Conservation (phyloP, 2,329 filamentous ascomycete genomes). For the Colletotrichum limetticola region DNA sequence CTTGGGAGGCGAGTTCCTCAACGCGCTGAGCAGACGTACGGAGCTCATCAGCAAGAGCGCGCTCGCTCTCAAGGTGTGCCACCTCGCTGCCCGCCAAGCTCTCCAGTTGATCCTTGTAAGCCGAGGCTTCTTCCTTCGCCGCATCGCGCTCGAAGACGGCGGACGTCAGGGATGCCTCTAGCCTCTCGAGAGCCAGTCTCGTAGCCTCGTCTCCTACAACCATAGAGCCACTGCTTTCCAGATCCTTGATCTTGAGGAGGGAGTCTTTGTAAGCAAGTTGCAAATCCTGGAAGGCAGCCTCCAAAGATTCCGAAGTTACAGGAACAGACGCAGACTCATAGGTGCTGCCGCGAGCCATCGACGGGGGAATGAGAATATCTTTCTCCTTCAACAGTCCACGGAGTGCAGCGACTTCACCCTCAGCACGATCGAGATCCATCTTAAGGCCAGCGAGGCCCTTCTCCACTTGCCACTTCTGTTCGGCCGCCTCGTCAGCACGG, state of each 20-base stretch:
- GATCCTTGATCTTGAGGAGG: constrained; percentile 71
- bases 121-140: constrained; percentile 72
- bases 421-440: constrained; percentile 95
- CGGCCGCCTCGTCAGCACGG: constrained; percentile 91
- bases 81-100: constrained; percentile 67
- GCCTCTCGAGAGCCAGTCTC: constrained; percentile 68
- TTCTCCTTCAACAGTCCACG: constrained; percentile 82
- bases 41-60: constrained; percentile 75
- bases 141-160: constrained; percentile 78
- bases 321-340: constrained; percentile 43
- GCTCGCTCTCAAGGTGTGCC: constrained; percentile 67
- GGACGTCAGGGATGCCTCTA: constrained; percentile 75
- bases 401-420: constrained; percentile 90
- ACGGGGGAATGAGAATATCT: constrained; percentile 79
- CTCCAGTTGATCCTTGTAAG: constrained; percentile 71
- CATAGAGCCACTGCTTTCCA: constrained; percentile 62
- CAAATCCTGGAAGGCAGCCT: constrained; percentile 79
- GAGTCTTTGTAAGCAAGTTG: constrained; percentile 77
- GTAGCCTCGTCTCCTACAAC: constrained; percentile 66
- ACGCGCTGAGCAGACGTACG: constrained; percentile 79
- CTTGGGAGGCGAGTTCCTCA: constrained; percentile 81
- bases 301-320: constrained; percentile 76
- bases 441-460: constrained; percentile 89
- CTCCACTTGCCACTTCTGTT: constrained; percentile 96
- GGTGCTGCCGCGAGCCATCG: constrained; percentile 58